phyloP scores from a whole-genome alignment of 441 rosid species.

The Eruca vesicaria region DNA sequence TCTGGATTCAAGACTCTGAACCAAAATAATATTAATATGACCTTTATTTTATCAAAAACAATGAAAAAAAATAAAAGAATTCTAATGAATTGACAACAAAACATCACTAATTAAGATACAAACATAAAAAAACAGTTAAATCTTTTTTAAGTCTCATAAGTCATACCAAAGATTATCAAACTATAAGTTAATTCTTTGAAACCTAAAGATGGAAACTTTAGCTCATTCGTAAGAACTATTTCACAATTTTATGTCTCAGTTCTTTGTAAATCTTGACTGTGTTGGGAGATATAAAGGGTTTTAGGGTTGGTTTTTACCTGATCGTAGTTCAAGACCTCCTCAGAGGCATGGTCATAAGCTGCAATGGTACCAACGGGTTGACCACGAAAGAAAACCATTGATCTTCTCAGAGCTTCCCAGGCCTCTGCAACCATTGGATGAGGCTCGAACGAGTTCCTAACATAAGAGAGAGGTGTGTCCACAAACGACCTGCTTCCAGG shows the following conservation, averaged over 20 bases:
- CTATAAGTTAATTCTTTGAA: background rate
- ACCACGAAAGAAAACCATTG: constrained; percentile 69
- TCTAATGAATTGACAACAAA: background rate
- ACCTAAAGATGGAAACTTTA: background rate
- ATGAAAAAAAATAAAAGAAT: background rate
- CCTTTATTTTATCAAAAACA: background rate
- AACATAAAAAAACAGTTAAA: background rate
- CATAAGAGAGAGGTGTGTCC: constrained; percentile 68
- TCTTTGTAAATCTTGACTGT: background rate
- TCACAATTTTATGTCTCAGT: background rate
- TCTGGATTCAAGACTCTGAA: background rate
- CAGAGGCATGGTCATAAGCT: constrained; percentile 80
- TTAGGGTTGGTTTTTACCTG: constrained; percentile 49
- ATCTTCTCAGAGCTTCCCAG: constrained; percentile 79
- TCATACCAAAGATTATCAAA: background rate
- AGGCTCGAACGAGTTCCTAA: constrained; percentile 76
- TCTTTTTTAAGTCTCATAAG: background rate
- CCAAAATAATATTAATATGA: background rate
- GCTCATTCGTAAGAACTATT: background rate
- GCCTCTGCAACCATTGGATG: constrained; percentile 95
- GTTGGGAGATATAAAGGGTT: background rate
- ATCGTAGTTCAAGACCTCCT: constrained; percentile 84
- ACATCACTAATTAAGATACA: background rate
- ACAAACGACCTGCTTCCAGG: constrained; percentile 79
- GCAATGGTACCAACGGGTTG: constrained; percentile 95